A percentile compares a stretch with the other conserved stretches of the same genome.
Conservation (phyloP, 2,329 filamentous ascomycete genomes). For the Fusarium abutilonis region DNA sequence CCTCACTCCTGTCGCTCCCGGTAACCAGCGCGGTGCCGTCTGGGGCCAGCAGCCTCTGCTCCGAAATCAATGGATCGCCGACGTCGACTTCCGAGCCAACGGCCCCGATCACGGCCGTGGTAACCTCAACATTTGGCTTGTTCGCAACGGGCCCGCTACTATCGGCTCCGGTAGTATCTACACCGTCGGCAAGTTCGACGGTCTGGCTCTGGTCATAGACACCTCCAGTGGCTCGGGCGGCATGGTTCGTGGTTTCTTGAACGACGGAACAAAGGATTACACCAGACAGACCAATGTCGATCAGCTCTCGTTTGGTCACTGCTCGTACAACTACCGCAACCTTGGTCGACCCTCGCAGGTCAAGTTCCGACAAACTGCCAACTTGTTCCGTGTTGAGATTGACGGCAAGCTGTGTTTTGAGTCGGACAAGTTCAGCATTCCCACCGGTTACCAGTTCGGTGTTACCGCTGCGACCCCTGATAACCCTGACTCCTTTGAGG, state of each 20-base stretch:
- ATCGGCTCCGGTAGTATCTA: conserved; percentile 83
- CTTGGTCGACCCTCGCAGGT: conserved; percentile 84
- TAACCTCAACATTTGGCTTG: conserved; percentile 94
- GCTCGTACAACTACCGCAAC: conserved; percentile 90
- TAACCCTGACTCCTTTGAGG: conserved; percentile 91
- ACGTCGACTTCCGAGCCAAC: conserved; percentile 87
- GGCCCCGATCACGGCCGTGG: conserved; percentile 87
- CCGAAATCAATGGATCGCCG: conserved; percentile 78
- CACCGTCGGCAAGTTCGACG: conserved; percentile 85
- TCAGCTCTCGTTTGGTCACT: conserved; percentile 90
- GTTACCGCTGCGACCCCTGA: conserved; percentile 89
- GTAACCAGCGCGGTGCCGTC: conserved; percentile 82
- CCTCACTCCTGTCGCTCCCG: conserved; percentile 87
- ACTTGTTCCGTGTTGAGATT: conserved; percentile 78
- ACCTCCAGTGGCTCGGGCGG: conserved; percentile 80
- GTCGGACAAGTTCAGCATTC: conserved; percentile 80
- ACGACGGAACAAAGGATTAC: conserved; percentile 87
- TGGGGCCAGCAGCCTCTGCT: conserved; percentile 76
- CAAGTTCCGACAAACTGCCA: conserved; percentile 72
- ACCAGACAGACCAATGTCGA: conserved; percentile 78
- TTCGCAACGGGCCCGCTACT: conserved; percentile 70
- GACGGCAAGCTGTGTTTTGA: conserved; percentile 87
- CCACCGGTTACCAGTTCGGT: conserved; percentile 84
- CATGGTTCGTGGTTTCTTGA: conserved; percentile 90
- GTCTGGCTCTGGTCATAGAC: conserved; percentile 87